Conservation (phyloP, 352 stramenopile genomes). For the Halophytophthora polymorphica region DNA sequence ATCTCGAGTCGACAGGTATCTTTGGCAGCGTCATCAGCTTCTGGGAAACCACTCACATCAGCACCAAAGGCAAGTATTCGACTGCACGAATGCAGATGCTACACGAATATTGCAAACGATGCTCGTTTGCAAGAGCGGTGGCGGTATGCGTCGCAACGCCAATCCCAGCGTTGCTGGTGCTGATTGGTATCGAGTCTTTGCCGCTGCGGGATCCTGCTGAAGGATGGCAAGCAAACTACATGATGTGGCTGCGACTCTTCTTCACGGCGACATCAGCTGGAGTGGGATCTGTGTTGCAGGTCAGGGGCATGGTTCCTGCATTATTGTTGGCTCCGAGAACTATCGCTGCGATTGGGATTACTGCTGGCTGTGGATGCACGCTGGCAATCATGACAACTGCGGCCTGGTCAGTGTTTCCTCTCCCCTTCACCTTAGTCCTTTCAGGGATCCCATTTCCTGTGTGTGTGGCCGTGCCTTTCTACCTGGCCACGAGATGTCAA, state of each 20-base stretch:
- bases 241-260: conserved; percentile 7
- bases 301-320: neutral
- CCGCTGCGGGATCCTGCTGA: neutral
- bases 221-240: conserved; percentile 5
- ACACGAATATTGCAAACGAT: conserved; percentile 13
- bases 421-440: conserved; percentile 16
- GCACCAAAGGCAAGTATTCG: conserved; percentile 22
- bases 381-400: conserved; percentile 7
- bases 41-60: conserved; percentile 15
- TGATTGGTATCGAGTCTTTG: neutral
- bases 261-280: neutral
- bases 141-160: neutral
- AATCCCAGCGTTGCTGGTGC: neutral
- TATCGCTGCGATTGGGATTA: neutral
- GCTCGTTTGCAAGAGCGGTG: no score
- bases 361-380: neutral
- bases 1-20: no score
- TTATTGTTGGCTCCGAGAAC: neutral
- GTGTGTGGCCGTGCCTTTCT: neutral
- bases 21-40: neutral
- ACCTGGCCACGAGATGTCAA: neutral
- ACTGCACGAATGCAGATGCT: conserved; percentile 23
- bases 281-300: neutral
- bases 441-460: neutral
- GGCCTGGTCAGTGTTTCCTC: conserved; percentile 16